A percentile compares a stretch with the other conserved stretches of the same genome.
Evolutionary conservation across 129 eudicot genomes (phyloP).

Genomic region (Pulicaria dysenterica): DNA sequence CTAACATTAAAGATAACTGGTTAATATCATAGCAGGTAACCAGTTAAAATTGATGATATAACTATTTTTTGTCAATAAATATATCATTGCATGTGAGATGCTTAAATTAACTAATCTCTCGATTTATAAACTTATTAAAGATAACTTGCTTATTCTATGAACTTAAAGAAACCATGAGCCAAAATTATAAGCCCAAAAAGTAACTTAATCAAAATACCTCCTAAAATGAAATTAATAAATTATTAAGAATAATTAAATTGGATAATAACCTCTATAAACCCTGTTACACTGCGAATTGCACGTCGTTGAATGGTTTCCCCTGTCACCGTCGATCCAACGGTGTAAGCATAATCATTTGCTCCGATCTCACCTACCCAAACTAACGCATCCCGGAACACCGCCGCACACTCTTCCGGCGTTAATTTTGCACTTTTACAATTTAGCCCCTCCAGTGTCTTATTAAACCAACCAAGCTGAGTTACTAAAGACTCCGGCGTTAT

Average conservation of each 20-base stretch:
- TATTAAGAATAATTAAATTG: not conserved
- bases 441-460: conserved; percentile 38
- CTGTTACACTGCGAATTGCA: conserved; percentile 55
- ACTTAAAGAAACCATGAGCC: no score
- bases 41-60: no score
- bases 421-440: conserved; percentile 37
- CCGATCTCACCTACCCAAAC: conserved; percentile 95
- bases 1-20: no score
- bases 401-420: conserved; percentile 44
- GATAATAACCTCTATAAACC: conserved; percentile 57
- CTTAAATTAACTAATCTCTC: no score
- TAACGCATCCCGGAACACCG: conserved; percentile 58
- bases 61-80: no score
- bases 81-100: no score
- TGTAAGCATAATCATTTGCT: conserved; percentile 83
- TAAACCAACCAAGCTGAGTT: conserved; percentile 75
- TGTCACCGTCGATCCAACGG: conserved; percentile 50
- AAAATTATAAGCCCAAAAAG: no score
- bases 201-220: no score
- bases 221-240: not conserved
- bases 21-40: no score
- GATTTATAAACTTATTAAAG: no score
- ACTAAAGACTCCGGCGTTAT: conserved; percentile 61
- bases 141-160: no score
- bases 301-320: conserved; percentile 42